Evolutionary conservation across 441 rosid genomes (phyloP).

Genomic region (Aleurites moluccanus): DNA sequence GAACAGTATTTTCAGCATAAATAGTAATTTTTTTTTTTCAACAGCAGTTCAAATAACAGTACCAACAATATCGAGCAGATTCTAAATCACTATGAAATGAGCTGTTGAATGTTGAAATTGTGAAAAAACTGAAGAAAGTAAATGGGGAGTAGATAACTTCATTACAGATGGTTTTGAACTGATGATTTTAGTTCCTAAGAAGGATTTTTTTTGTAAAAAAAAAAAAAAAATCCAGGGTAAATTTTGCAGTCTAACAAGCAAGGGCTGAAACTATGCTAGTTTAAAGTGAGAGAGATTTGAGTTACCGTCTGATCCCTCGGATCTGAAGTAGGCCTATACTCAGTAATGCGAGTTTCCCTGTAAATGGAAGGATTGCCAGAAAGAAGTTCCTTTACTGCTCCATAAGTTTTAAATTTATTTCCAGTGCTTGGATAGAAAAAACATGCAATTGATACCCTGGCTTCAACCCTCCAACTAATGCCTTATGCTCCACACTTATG

Average conservation of each 20-base stretch:
- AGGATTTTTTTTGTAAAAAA: background rate
- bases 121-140: background rate
- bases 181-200: background rate
- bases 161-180: background rate
- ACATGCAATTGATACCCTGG: conserved; percentile 42
- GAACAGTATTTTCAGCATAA: too few species aligned
- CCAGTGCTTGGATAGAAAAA: conserved; percentile 39
- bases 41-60: too few species aligned
- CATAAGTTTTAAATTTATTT: conserved; percentile 31
- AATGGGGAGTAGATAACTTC: background rate
- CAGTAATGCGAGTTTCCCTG: conserved; percentile 32
- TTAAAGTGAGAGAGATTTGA: conserved; percentile 37
- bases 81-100: too few species aligned
- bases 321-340: conserved; percentile 32
- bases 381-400: conserved; percentile 40
- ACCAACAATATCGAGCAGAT: too few species aligned
- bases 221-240: background rate
- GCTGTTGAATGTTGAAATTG: background rate
- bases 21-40: too few species aligned
- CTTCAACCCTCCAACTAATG: conserved; percentile 21
- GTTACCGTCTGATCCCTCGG: conserved; percentile 39
- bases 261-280: background rate
- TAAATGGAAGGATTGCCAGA: conserved; percentile 33
- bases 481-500: conserved; percentile 55
- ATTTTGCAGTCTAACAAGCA: background rate